Conservation (phyloP, 2,329 filamentous ascomycete species). For the Cladosporium cucumerinum region DNA sequence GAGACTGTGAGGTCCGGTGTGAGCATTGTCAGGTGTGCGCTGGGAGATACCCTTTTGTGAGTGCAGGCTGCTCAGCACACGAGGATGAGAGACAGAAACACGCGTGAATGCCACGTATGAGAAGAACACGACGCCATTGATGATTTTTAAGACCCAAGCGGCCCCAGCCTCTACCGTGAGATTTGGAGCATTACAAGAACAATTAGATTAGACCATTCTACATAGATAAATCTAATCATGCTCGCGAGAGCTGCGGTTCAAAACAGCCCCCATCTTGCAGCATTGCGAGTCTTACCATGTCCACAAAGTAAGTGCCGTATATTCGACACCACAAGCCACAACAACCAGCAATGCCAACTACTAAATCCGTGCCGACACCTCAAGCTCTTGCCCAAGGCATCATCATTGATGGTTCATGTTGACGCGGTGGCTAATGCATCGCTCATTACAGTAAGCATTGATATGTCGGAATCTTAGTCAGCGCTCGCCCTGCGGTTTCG, state of each 20-base stretch:
- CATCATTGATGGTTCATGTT: neutral
- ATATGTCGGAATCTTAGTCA: neutral
- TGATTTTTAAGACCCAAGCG: neutral
- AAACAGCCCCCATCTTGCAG: neutral
- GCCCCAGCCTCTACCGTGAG: neutral
- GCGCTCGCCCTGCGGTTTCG: neutral
- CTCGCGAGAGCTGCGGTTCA: neutral
- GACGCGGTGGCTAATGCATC: neutral
- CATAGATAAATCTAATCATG: neutral
- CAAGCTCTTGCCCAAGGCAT: neutral
- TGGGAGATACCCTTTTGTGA: slow-evolving; percentile 84
- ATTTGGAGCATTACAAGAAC: neutral
- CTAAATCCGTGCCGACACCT: neutral
- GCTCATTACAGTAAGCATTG: neutral
- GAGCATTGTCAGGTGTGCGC: slow-evolving; percentile 83
- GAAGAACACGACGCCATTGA: neutral
- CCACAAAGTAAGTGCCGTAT: neutral
- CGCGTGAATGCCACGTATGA: neutral
- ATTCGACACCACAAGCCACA: neutral
- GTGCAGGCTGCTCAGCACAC: neutral
- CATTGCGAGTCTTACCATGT: neutral
- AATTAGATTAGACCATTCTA: neutral
- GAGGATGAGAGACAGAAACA: neutral
- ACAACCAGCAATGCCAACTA: neutral
- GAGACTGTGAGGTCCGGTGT: slow-evolving; percentile 90